Conservation (phyloP, 2,329 filamentous ascomycete species). For the Pyrenophora tritici-repentis region DNA sequence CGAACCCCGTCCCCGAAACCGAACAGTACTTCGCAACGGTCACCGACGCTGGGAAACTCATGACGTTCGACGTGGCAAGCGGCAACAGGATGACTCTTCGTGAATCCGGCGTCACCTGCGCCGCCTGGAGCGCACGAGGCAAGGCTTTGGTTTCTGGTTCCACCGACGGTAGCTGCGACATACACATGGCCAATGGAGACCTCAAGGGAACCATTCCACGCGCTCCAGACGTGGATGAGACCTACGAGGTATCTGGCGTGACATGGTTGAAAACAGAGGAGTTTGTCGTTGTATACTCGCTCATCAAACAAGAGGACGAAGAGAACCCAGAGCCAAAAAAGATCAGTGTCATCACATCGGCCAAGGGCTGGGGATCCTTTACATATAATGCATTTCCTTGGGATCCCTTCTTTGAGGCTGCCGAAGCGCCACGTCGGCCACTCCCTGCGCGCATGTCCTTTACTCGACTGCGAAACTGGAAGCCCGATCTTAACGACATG, state of each 20-base stretch:
- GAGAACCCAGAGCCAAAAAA: conserved; percentile 63
- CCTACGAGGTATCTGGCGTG: conserved; percentile 72
- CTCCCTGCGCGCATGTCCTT: conserved; percentile 77
- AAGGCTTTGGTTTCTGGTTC: conserved; percentile 91
- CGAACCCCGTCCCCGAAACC: conserved; percentile 77
- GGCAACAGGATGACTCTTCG: conserved; percentile 62
- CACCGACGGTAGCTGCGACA: conserved; percentile 75
- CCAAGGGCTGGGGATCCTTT: conserved; percentile 63
- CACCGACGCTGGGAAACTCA: conserved; percentile 76
- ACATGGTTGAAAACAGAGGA: conserved; percentile 87
- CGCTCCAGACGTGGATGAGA: conserved; percentile 68
- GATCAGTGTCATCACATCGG: conserved; percentile 75
- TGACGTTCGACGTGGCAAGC: conserved; percentile 77
- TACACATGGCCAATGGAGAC: conserved; percentile 82
- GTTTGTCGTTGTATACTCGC: conserved; percentile 74
- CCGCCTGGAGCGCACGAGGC: conserved; percentile 89
- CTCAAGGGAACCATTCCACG: conserved; percentile 79
- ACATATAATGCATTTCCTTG: conserved; percentile 75
- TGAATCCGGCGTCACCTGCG: conserved; percentile 76
- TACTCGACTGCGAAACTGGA: conserved; percentile 76
- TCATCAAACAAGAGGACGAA: conserved; percentile 48
- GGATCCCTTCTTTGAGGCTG: conserved; percentile 30
- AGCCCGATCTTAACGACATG: conserved; percentile 78
- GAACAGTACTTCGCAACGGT: conserved; percentile 80
- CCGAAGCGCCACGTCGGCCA: conserved; percentile 60